Evolutionary conservation across 1,284 basidiomycete genomes (phyloP).

Genomic region (Pseudozyma hubeiensis): DNA sequence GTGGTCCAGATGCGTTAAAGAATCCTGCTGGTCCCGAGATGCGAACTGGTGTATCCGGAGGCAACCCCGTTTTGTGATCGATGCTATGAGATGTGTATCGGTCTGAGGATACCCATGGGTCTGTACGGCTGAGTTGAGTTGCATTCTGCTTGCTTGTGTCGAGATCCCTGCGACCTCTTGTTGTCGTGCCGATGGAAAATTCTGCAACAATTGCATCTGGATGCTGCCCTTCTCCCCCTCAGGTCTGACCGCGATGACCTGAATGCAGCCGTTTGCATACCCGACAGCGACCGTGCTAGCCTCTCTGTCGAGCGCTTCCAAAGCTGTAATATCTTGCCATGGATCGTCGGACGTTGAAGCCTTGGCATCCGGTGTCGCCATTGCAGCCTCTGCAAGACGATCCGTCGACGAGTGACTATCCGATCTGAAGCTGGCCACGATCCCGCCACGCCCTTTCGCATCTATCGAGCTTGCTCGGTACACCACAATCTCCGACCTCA

Average conservation of each 20-base stretch:
- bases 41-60: slow-evolving; percentile 1
- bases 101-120: neutral
- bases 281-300: slow-evolving; percentile 20
- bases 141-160: neutral
- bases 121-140: no score
- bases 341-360: slow-evolving; percentile 13
- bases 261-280: slow-evolving; percentile 29
- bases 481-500: slow-evolving; percentile 23
- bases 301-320: slow-evolving; percentile 10
- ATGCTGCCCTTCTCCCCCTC: neutral
- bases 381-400: neutral
- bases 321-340: slow-evolving; percentile 36
- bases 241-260: slow-evolving; percentile 5
- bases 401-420: neutral
- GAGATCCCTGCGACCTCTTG: slow-evolving; percentile 25
- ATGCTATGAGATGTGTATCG: slow-evolving; percentile 6
- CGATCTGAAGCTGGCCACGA: slow-evolving; percentile 6
- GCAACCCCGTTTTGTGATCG: slow-evolving; percentile 14
- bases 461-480: neutral
- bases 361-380: neutral
- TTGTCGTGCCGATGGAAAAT: neutral
- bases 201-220: neutral
- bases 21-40: neutral
- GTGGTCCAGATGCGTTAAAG: neutral
- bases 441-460: neutral